These are phyloP conservation scores for Fusarium luffae DNA, from an alignment of 2,329 filamentous ascomycete species.

Conservation along the genomic window DNA sequence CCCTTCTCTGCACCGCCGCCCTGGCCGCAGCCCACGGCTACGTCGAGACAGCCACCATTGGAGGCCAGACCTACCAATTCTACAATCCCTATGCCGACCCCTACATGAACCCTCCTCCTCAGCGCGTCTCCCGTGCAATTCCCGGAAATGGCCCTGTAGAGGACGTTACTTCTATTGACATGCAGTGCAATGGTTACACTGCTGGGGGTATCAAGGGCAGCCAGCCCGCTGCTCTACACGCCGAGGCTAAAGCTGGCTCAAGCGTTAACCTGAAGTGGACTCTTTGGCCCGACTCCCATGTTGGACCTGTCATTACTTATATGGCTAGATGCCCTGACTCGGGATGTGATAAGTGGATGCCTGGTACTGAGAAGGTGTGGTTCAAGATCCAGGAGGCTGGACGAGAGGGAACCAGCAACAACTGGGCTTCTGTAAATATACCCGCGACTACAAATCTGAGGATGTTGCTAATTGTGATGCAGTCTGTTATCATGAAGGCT, in stretches of 20 bases:
- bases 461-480: neutral
- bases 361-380: slow-evolving; percentile 62
- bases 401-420: slow-evolving; percentile 61
- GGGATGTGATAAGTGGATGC: slow-evolving; percentile 62
- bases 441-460: accelerated
- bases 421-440: slow-evolving; percentile 56
- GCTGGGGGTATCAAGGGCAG: slow-evolving; percentile 61
- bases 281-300: slow-evolving; percentile 60
- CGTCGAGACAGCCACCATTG: slow-evolving; percentile 59
- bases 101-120: slow-evolving; percentile 56
- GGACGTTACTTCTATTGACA: slow-evolving; percentile 62
- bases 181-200: slow-evolving; percentile 67
- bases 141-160: slow-evolving; percentile 68
- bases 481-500: slow-evolving; percentile 58
- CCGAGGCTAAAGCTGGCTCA: slow-evolving; percentile 63
- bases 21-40: slow-evolving; percentile 61
- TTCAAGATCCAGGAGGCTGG: slow-evolving; percentile 65
- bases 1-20: slow-evolving; percentile 49
- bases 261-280: slow-evolving; percentile 67
- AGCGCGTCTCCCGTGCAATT: slow-evolving; percentile 67
- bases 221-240: slow-evolving; percentile 64
- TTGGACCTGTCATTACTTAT: slow-evolving; percentile 68
- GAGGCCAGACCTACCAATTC: slow-evolving; percentile 49
- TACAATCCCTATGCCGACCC: slow-evolving; percentile 57
- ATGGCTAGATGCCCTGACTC: slow-evolving; percentile 67